Conservation (phyloP, 2,329 filamentous ascomycete genomes). For the Penicillium sp. region DNA sequence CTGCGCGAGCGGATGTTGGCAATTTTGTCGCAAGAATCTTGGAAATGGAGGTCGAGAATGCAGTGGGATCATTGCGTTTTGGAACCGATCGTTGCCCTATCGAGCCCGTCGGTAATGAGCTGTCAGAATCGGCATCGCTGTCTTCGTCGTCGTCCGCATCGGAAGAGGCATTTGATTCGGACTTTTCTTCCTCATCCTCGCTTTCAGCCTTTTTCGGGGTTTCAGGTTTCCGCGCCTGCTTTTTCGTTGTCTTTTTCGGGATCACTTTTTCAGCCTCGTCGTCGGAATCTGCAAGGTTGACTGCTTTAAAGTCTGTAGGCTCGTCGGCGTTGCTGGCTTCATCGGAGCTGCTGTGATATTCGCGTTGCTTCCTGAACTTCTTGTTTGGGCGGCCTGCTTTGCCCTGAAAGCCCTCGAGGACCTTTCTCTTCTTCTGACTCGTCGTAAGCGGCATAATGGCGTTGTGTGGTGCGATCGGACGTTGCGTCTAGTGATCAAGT, state of each 20-base stretch:
- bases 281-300: constrained; percentile 55
- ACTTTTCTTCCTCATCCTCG: constrained; percentile 24
- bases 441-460: constrained; percentile 45
- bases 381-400: constrained; percentile 58
- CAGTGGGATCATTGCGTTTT: constrained; percentile 89
- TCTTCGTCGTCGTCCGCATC: constrained; percentile 36
- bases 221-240: constrained; percentile 20
- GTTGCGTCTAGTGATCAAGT: not conserved
- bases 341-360: constrained; percentile 67
- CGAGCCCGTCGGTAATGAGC: constrained; percentile 49
- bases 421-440: constrained; percentile 59
- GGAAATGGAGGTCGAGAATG: constrained; percentile 90
- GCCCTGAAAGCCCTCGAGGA: constrained; percentile 62
- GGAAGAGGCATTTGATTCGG: constrained; percentile 31
- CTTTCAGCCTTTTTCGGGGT: constrained; percentile 21
- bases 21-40: constrained; percentile 93
- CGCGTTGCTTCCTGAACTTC: constrained; percentile 66
- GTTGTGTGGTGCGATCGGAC: constrained; percentile 12
- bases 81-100: constrained; percentile 43
- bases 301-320: constrained; percentile 53
- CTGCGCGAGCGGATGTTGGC: constrained; percentile 76
- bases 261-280: constrained; percentile 37
- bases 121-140: constrained; percentile 46
- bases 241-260: constrained; percentile 28
- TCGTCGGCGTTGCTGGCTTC: constrained; percentile 50